Percentiles rank a stretch among this genome's conserved stretches.
phyloP scores from a whole-genome alignment of 257 asterid genomes.

The Nicotiana knightiana region DNA sequence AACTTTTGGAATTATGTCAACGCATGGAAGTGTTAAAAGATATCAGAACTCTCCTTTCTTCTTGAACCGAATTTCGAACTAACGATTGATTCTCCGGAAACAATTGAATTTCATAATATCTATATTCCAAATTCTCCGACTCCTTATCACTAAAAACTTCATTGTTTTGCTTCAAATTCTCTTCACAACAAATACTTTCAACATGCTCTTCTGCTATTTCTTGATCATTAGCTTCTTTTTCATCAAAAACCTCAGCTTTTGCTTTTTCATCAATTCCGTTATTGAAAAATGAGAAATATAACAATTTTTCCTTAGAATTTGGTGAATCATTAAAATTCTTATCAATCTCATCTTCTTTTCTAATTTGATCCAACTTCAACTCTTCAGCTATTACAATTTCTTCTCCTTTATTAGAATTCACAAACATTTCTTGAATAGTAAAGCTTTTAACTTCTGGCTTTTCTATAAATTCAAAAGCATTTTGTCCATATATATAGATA shows the following conservation, averaged over 20 bases:
- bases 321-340: background rate
- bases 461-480: conserved; percentile 39
- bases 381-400: background rate
- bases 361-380: too few relatives aligned
- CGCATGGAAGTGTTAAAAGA: too few relatives aligned
- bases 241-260: background rate
- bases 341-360: background rate
- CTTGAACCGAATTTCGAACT: background rate
- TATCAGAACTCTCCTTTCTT: too few relatives aligned
- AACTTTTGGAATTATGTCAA: too few relatives aligned
- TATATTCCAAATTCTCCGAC: conserved; percentile 15
- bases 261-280: background rate
- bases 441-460: conserved; percentile 32
- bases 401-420: conserved; percentile 27
- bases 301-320: background rate
- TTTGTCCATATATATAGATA: conserved; percentile 15
- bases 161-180: conserved; percentile 4
- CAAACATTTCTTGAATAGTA: conserved; percentile 47
- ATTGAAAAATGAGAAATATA: background rate
- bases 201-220: too few relatives aligned
- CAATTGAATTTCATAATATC: conserved; percentile 44
- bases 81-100: background rate
- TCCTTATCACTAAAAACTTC: conserved; percentile 13
- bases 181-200: background rate
- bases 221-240: too few relatives aligned